Evolutionary conservation across 768 basidiomycete species (phyloP).

Genomic region (Kwoniella newhampshirensis): DNA sequence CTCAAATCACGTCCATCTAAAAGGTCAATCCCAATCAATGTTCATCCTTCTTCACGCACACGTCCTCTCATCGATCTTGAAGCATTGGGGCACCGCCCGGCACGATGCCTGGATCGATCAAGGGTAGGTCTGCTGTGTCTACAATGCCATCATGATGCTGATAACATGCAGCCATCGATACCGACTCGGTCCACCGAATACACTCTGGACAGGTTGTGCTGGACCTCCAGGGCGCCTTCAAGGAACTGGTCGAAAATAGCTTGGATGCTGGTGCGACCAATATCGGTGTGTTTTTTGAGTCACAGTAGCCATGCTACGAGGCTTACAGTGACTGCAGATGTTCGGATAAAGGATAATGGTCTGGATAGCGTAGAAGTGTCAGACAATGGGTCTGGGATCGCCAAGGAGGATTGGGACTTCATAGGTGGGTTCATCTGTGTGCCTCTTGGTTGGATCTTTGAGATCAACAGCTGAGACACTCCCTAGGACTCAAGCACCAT

Average conservation of each 20-base stretch:
- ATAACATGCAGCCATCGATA: conserved; percentile 63
- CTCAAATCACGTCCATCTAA: background rate
- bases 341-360: too few species aligned
- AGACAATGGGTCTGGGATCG: conserved; percentile 81
- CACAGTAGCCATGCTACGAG: background rate
- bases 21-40: background rate
- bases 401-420: conserved; percentile 69
- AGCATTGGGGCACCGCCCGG: background rate
- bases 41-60: background rate
- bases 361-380: conserved; percentile 75
- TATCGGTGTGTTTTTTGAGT: conserved; percentile 62
- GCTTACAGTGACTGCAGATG: conserved; percentile 58
- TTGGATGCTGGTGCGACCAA: conserved; percentile 85
- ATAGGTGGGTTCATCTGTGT: conserved; percentile 63
- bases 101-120: conserved; percentile 19
- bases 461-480: background rate
- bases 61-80: background rate
- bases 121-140: conserved; percentile 14
- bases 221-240: conserved; percentile 88
- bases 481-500: conserved; percentile 80
- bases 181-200: conserved; percentile 75
- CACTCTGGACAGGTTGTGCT: conserved; percentile 94
- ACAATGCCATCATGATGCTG: background rate
- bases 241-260: conserved; percentile 95
- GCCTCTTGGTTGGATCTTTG: background rate